Conservation (phyloP, 176 grass and related monocot genomes). For the Carex littledalei region DNA sequence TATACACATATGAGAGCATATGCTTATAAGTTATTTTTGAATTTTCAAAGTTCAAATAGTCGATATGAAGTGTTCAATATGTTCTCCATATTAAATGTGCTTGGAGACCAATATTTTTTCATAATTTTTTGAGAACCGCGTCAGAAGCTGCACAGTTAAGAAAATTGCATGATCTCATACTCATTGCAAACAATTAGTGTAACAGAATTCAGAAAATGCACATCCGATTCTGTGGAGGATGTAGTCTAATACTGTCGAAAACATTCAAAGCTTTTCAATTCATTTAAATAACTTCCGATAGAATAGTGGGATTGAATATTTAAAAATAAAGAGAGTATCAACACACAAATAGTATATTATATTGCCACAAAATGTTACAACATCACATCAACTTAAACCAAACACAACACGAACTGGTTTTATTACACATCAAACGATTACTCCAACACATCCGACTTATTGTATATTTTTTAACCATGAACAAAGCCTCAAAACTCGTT, state of each 20-base stretch:
- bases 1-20: too few relatives aligned
- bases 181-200: neutral
- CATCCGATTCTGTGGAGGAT: neutral
- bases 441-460: conserved; percentile 28
- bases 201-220: neutral
- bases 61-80: too few relatives aligned
- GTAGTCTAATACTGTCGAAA: neutral
- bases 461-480: conserved; percentile 23
- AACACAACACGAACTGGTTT: neutral
- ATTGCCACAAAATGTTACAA: neutral
- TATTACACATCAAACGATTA: conserved; percentile 8
- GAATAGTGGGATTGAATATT: neutral
- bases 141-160: too few relatives aligned
- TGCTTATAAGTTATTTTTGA: too few relatives aligned
- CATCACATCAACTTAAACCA: conserved; percentile 1
- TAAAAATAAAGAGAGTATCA: neutral
- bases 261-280: neutral
- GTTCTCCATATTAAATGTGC: too few relatives aligned
- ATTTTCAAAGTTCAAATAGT: too few relatives aligned
- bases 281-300: neutral
- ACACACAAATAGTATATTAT: conserved; percentile 2
- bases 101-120: too few relatives aligned
- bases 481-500: conserved; percentile 18
- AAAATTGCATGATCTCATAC: neutral
- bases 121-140: too few relatives aligned